phyloP scores from a whole-genome alignment of 257 asterid genomes.

The Nicotiana noctiflora region DNA sequence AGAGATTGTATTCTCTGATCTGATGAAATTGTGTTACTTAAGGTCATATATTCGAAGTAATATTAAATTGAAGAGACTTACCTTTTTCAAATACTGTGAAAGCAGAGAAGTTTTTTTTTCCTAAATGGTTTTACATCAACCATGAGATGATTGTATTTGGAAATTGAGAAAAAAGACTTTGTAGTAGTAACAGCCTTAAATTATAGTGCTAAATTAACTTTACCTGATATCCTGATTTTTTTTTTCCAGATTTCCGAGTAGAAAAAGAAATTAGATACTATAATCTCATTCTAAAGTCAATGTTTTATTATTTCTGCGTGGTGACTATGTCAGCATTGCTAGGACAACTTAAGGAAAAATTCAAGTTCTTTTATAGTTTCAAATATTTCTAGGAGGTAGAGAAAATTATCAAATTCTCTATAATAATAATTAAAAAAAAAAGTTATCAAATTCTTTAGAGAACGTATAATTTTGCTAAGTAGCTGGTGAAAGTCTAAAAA shows the following conservation, averaged over 20 bases:
- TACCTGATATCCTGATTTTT: no score
- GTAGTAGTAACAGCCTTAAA: background rate
- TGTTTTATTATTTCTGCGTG: background rate
- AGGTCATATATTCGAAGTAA: no score
- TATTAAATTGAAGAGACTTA: no score
- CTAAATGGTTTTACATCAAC: no score
- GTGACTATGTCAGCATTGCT: no score
- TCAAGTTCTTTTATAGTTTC: background rate
- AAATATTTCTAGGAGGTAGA: background rate
- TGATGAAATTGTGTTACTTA: background rate
- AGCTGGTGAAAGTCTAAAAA: background rate
- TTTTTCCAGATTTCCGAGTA: no score
- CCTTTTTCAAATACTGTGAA: no score
- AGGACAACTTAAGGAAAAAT: background rate
- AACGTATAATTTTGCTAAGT: background rate
- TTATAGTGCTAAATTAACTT: background rate
- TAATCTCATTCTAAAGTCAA: background rate
- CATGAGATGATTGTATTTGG: background rate
- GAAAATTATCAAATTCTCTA: background rate
- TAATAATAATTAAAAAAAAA: no score
- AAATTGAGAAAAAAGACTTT: no score
- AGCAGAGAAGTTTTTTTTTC: no score
- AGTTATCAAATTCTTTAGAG: background rate
- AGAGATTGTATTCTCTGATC: background rate
- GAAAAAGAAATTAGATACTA: background rate